A percentile compares a stretch with the other conserved stretches of the same genome.
These are phyloP conservation scores for Exophiala viscosa DNA, from an alignment of 2,329 filamentous ascomycete genomes.

Conservation along the genomic window DNA sequence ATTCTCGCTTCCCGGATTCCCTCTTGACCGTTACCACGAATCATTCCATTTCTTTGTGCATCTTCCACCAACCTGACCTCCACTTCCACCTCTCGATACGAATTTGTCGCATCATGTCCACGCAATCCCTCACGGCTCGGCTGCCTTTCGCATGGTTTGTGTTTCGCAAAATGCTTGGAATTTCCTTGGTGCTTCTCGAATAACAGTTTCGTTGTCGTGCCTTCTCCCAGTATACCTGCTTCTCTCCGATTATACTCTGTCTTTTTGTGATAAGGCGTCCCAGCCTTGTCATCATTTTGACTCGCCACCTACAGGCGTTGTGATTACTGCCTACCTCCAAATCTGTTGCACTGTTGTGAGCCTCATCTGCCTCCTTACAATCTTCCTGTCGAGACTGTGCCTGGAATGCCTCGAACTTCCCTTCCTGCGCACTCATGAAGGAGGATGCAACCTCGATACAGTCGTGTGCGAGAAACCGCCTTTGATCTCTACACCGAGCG, in stretches of 20 bases:
- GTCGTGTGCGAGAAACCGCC: constrained; percentile 21
- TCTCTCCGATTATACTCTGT: background rate
- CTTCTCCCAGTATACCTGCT: background rate
- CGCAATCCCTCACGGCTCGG: too few species aligned
- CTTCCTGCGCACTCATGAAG: constrained; percentile 6
- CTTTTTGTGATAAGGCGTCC: background rate
- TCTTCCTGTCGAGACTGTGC: background rate
- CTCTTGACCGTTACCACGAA: too few species aligned
- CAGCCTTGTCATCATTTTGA: background rate
- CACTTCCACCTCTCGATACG: too few species aligned
- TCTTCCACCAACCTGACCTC: too few species aligned
- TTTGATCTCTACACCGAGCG: constrained; percentile 28
- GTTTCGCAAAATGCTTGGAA: too few species aligned
- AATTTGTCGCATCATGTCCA: too few species aligned
- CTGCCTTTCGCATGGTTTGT: too few species aligned
- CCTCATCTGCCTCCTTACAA: background rate
- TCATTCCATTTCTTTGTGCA: too few species aligned
- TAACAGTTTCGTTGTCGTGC: too few species aligned
- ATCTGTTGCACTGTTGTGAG: background rate
- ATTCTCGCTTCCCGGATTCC: too few species aligned
- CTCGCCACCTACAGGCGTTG: background rate
- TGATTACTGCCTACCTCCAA: constrained; percentile 22
- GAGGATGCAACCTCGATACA: constrained; percentile 19
- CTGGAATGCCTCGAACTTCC: constrained; percentile 12
- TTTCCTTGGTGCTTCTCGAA: too few species aligned